Evolutionary conservation across 2,329 filamentous ascomycete genomes (phyloP).

Genomic region (Penicillium sp.): DNA sequence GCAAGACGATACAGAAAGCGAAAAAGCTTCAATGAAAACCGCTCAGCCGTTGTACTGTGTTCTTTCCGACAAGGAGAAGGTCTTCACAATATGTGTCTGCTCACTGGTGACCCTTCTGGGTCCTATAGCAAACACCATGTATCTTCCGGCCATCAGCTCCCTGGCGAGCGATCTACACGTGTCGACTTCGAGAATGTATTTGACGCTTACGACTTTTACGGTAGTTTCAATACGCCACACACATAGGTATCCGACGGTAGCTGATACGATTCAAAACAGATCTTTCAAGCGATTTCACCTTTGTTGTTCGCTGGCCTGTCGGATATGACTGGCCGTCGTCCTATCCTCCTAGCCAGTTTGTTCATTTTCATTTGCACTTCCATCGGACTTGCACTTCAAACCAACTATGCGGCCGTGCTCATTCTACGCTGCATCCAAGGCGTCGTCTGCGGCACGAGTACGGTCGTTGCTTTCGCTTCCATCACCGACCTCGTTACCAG

Average conservation of each 20-base stretch:
- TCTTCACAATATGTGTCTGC: constrained; percentile 43
- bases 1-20: background rate
- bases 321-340: constrained; percentile 7
- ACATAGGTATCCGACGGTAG: background rate
- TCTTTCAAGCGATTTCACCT: constrained; percentile 4
- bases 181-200: constrained; percentile 6
- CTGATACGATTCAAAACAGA: constrained; percentile 3
- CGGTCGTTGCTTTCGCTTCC: background rate
- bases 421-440: constrained; percentile 11
- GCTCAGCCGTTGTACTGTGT: background rate
- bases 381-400: constrained; percentile 10
- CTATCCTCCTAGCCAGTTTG: background rate
- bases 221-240: background rate
- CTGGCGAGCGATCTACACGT: constrained; percentile 35
- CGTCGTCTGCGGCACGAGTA: background rate
- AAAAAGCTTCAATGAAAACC: background rate
- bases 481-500: constrained; percentile 2
- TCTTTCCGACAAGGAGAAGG: constrained; percentile 37
- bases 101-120: constrained; percentile 57
- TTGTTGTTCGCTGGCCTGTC: constrained; percentile 8
- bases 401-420: constrained; percentile 2
- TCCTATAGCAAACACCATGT: constrained; percentile 56
- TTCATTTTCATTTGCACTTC: constrained; percentile 2
- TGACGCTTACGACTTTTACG: constrained; percentile 11
- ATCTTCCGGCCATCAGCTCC: constrained; percentile 49